phyloP scores from a whole-genome alignment of 176 grass and related monocot species.

The Puccinellia tenuiflora region DNA sequence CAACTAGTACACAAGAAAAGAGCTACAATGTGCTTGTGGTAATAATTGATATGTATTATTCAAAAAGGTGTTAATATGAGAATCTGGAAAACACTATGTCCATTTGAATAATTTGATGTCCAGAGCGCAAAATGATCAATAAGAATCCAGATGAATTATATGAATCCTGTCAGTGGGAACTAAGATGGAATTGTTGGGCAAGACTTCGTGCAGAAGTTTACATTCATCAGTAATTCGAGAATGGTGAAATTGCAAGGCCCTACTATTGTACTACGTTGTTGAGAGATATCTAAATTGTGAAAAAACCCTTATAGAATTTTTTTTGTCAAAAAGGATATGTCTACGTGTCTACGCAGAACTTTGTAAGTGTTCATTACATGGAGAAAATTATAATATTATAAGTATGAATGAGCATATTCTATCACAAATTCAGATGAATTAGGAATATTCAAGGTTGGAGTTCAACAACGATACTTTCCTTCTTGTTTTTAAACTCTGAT shows the following conservation, averaged over 20 bases:
- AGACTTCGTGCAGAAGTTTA: not conserved
- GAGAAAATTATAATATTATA: not conserved
- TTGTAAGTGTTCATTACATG: not conserved
- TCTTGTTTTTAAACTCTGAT: not conserved
- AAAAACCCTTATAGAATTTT: no score
- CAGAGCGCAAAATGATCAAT: no score
- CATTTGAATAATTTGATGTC: not conserved
- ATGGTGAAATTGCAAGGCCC: constrained; percentile 12
- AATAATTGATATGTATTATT: not conserved
- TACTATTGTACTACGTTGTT: not conserved
- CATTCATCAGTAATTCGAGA: not conserved
- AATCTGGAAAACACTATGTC: not conserved
- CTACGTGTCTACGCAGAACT: not conserved
- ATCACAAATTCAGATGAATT: not conserved
- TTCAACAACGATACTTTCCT: not conserved
- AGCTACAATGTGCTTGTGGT: not conserved
- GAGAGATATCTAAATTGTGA: not conserved
- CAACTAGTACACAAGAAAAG: not conserved
- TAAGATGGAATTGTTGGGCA: not conserved
- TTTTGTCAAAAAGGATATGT: no score
- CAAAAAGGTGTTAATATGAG: not conserved
- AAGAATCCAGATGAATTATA: not conserved
- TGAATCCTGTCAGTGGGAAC: not conserved
- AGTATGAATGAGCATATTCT: not conserved
- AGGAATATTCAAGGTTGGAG: not conserved